Conservation (phyloP, 805 yeast species). For the Starmerella bombicola region DNA sequence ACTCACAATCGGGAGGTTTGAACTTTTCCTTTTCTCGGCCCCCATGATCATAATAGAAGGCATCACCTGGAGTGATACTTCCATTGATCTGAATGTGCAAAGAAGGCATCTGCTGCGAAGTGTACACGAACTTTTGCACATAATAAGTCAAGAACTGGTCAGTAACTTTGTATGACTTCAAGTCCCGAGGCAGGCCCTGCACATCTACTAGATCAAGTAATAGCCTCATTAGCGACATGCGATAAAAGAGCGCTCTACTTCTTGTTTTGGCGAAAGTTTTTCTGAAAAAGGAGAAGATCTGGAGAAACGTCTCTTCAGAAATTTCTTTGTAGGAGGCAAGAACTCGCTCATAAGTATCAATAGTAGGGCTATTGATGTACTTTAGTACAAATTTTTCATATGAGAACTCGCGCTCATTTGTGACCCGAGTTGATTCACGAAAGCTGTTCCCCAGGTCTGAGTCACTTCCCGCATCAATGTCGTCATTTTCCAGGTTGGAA, state of each 20-base stretch:
- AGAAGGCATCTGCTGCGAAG: slow-evolving; percentile 40
- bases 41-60: slow-evolving; percentile 41
- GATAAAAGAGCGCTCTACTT: slow-evolving; percentile 42
- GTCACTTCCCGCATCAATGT: slow-evolving; percentile 22
- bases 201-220: slow-evolving; percentile 42
- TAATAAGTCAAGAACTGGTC: slow-evolving; percentile 54
- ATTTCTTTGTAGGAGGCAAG: slow-evolving; percentile 53
- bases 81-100: slow-evolving; percentile 55
- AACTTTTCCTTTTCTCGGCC: slow-evolving; percentile 39
- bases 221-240: slow-evolving; percentile 61
- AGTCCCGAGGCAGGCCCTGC: slow-evolving; percentile 36
- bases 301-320: slow-evolving; percentile 45
- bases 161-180: slow-evolving; percentile 42
- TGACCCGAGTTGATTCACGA: slow-evolving; percentile 26
- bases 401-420: slow-evolving; percentile 39
- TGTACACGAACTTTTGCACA: slow-evolving; percentile 44
- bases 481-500: slow-evolving; percentile 16
- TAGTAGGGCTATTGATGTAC: slow-evolving; percentile 46
- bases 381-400: slow-evolving; percentile 33
- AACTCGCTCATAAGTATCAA: slow-evolving; percentile 53
- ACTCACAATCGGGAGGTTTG: slow-evolving; percentile 15
- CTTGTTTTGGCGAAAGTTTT: slow-evolving; percentile 54
- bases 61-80: slow-evolving; percentile 38
- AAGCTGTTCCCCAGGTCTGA: slow-evolving; percentile 17
- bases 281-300: slow-evolving; percentile 58